Base-by-base conservation (phyloP, 352 stramenopile genomes). In the Pythium guiyangense region DNA sequence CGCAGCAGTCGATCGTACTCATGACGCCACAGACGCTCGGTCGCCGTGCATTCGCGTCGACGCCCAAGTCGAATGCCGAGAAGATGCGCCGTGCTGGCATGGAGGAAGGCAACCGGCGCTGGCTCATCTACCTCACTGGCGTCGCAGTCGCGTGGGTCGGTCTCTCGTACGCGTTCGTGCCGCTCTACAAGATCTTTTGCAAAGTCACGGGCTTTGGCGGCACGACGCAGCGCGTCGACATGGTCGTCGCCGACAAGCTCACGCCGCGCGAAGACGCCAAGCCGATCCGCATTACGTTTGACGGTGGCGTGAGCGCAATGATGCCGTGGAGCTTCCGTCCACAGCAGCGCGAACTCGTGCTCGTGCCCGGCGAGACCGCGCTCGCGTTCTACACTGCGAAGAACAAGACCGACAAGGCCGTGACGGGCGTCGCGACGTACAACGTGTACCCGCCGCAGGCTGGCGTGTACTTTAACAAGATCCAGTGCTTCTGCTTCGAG, bases 401-500 rank as follows among this genome's bases (percentile, higher is more conserved):
- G 55, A 99, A 99, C 78, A 94, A 96, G 60, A 97, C 86, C 12
- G 84, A 98, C 67, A 97, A 98, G 70, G 82, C 96, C 27, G 98
- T 99, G 56, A 99, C 97, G 37, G 97, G 97, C 53, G 97, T 99
- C 27, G 96, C 96, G n/a, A 99, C 97, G 27, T 99, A 99, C 83
- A 99, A 99, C 73, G 97, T 99, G 52, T 97, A 98, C 66, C 97
- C 97, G 37, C 94, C 96, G 27, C 97, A 98, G 56, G 82, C 88
- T 8, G 77, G 97, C 29, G 82, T 99, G 39, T 99, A 99, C 73
- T 99, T 99, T 72, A 99, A 99, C 83, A 99, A 99, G 76, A 99
- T 99, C 68, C 97, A 99, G 79, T 99, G 97, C 72, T 99, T 99
- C 74, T 99, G 97, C 72, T 99, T 99, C 66, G 97, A 99, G 70